Percentiles rank a stretch among this genome's conserved stretches.
phyloP scores from a whole-genome alignment of 176 grass and related monocot species.

The Typha latifolia region DNA sequence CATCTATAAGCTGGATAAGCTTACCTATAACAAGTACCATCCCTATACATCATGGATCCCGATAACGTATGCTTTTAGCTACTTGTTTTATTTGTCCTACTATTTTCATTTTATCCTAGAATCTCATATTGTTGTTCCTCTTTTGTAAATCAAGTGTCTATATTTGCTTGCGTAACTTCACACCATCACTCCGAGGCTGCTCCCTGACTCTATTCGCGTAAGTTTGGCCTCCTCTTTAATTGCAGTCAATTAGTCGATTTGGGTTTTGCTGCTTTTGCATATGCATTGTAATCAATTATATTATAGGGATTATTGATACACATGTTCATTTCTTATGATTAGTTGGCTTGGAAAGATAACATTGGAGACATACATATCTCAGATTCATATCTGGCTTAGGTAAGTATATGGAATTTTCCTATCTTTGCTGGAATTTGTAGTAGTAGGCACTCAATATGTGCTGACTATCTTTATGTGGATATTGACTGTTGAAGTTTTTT shows the following conservation, averaged over 20 bases:
- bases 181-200: slow-evolving; percentile 73
- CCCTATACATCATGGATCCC: slow-evolving; percentile 99
- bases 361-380: slow-evolving; percentile 95
- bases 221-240: slow-evolving; percentile 25
- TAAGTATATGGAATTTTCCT: slow-evolving; percentile 17
- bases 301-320: background rate
- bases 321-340: slow-evolving; percentile 20
- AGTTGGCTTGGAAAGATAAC: slow-evolving; percentile 99
- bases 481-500: slow-evolving; percentile 14
- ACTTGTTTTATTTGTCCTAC: slow-evolving; percentile 4
- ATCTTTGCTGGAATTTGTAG: background rate
- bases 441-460: background rate
- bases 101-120: slow-evolving; percentile 14
- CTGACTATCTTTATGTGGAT: slow-evolving; percentile 2
- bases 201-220: slow-evolving; percentile 95
- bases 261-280: too few species aligned
- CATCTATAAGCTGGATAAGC: slow-evolving; percentile 96
- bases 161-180: slow-evolving; percentile 88
- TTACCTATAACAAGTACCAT: slow-evolving; percentile 96
- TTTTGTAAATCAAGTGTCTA: slow-evolving; percentile 55
- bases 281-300: background rate
- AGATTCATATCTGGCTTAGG: slow-evolving; percentile 99
- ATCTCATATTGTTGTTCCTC: slow-evolving; percentile 29
- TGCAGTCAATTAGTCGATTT: background rate
- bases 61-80: slow-evolving; percentile 60